Percentiles rank a stretch among this genome's conserved stretches.
These are phyloP conservation scores for Candida oleophila DNA, from an alignment of 805 yeast genomes.

Conservation along the genomic window DNA sequence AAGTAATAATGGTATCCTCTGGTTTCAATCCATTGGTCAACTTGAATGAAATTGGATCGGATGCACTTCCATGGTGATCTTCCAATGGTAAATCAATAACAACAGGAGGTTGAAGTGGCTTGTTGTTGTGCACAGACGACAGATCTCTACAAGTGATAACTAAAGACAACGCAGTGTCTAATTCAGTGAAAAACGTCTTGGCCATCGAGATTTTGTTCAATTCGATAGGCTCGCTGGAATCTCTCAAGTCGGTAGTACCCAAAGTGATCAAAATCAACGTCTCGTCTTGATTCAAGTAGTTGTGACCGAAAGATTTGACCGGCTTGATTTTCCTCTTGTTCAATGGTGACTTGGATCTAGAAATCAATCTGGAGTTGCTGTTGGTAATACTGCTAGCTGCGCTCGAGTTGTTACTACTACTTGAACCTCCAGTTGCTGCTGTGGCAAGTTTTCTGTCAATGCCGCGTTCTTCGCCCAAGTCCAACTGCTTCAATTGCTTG, in stretches of 20 bases:
- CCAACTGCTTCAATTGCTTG: constrained; percentile 34
- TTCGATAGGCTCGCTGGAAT: constrained; percentile 55
- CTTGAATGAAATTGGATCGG: constrained; percentile 74
- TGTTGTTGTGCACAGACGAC: constrained; percentile 14
- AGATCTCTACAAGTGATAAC: constrained; percentile 48
- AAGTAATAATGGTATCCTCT: constrained; percentile 58
- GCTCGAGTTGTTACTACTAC: neutral
- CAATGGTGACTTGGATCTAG: constrained; percentile 22
- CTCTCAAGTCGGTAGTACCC: constrained; percentile 81
- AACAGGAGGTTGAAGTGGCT: constrained; percentile 51
- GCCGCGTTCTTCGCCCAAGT: constrained; percentile 8
- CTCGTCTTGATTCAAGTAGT: constrained; percentile 62
- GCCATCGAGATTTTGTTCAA: constrained; percentile 74
- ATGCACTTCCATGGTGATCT: constrained; percentile 66
- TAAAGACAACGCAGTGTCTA: constrained; percentile 84
- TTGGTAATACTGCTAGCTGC: neutral
- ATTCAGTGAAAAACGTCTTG: constrained; percentile 74
- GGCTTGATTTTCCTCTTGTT: constrained; percentile 41
- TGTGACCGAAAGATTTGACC: constrained; percentile 83
- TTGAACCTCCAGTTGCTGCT: neutral
- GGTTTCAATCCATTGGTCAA: constrained; percentile 46
- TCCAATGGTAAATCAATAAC: constrained; percentile 80
- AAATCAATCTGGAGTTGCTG: constrained; percentile 7
- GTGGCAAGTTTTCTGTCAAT: constrained; percentile 9
- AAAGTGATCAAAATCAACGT: constrained; percentile 76